Evolutionary conservation across 2,329 filamentous ascomycete genomes (phyloP).

Genomic region (Ophiosphaerella herpotricha): DNA sequence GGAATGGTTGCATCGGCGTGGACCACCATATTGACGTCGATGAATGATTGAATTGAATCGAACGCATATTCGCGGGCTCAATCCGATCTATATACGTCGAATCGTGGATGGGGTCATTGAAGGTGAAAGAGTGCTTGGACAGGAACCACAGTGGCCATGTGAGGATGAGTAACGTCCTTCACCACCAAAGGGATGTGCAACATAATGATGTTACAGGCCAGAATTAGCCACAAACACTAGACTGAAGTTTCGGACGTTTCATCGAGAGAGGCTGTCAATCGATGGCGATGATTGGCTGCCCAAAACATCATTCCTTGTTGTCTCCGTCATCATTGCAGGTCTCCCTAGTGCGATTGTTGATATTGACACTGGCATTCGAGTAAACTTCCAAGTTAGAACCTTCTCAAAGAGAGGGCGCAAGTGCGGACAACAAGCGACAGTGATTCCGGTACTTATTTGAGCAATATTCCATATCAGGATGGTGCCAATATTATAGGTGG

Average conservation of each 20-base stretch:
- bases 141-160: no score
- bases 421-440: conserved; percentile 29
- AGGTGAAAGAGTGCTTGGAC: no score
- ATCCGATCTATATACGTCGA: no score
- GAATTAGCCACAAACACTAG: conserved; percentile 2
- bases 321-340: conserved; percentile 19
- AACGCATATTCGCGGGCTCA: no score
- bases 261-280: no score
- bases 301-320: conserved; percentile 24
- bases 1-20: conserved; percentile 30
- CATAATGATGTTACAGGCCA: no score
- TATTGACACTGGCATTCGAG: conserved; percentile 3
- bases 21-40: conserved; percentile 27
- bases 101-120: no score
- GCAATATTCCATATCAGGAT: conserved; percentile 25
- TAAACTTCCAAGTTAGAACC: conserved; percentile 15
- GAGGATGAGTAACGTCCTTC: no score
- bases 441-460: conserved; percentile 29
- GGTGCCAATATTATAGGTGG: conserved; percentile 20
- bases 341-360: not conserved
- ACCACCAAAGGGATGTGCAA: no score
- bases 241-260: not conserved
- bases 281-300: not conserved
- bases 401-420: conserved; percentile 31
- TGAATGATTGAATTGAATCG: no score